Percentiles rank a stretch among this genome's conserved stretches.
These are phyloP conservation scores for Saturnispora gosingensis DNA, from an alignment of 805 yeast species.

Conservation along the genomic window DNA sequence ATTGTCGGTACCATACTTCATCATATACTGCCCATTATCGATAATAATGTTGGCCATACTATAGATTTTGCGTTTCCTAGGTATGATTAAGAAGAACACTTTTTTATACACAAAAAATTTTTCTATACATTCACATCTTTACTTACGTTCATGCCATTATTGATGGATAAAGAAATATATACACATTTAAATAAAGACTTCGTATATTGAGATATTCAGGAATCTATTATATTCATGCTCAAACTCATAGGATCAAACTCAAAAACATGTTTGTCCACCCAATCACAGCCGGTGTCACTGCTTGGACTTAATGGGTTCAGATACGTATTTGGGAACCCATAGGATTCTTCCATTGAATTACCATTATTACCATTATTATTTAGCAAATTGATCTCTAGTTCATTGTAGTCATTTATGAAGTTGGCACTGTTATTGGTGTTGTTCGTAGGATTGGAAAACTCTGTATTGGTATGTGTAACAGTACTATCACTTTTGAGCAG, in stretches of 20 bases:
- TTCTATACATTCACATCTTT: neutral
- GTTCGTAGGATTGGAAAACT: constrained; percentile 1
- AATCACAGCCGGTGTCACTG: constrained; percentile 47
- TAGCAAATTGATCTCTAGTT: constrained; percentile 20
- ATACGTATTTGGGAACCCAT: constrained; percentile 7
- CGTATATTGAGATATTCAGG: neutral
- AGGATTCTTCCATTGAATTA: constrained; percentile 11
- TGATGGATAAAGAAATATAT: neutral
- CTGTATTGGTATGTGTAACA: neutral
- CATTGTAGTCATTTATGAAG: constrained; percentile 14
- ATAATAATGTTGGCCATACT: constrained; percentile 40
- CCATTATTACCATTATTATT: constrained; percentile 7
- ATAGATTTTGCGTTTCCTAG: constrained; percentile 7
- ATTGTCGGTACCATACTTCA: constrained; percentile 52
- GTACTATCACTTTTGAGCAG: neutral
- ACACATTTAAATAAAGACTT: no score
- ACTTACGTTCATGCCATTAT: neutral
- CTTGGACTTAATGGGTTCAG: constrained; percentile 19
- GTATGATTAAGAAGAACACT: neutral
- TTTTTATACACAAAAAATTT: neutral
- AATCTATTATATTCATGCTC: neutral
- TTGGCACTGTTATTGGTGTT: neutral
- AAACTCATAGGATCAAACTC: constrained; percentile 29
- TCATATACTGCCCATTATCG: constrained; percentile 84
- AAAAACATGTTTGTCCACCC: constrained; percentile 42